Base-by-base conservation (phyloP, 306 rosid genomes). In the Vigna mungo region DNA sequence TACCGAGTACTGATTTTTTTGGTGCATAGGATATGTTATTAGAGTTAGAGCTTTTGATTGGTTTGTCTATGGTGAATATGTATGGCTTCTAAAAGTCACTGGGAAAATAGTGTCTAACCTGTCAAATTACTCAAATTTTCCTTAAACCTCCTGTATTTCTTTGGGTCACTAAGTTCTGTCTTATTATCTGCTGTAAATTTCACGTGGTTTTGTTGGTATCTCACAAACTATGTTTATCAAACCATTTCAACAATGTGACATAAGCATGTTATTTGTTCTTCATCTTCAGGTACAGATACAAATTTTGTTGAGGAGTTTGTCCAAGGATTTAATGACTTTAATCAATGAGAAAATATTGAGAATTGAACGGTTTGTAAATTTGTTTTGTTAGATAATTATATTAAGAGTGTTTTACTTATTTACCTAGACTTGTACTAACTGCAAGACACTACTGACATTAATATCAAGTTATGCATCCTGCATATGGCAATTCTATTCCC, bases 381-480 rank as follows among this genome's bases (percentile, higher is more conserved):
- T 2, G 13, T 20, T 56, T 4, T 56, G 39, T 27, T 59, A 59
- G 4, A 25, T 14, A 59, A 15, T 32, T 11, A 61, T 61, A 7
- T 17, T 51, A 46, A 48, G 32, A 30, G 32, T 32, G 30, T 51
- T 9, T 9, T 13, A 18, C 20, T 52, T 34, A 54, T 53, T 32
- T 52, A 71, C 20, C 20, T 36, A 32, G 36, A 7, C 52, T 18
- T 18, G 27, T 17, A 51, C 32, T 30, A 12, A n/a, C 17, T 30
- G 62, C 10, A 27, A 21, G 44, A 70, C 47, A 17, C 17, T 27
- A 2, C 4, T 27, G 4, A 64, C 64, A 34, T 43, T 8, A 51
- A 63, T 32, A 75, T 60, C 36, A 46, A 47, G 59, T 30, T 48
- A 39, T 30, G 21, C 69, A 21, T 74, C 34, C 59, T 17, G 17